These are phyloP conservation scores for Aspergillus neoniger DNA, from an alignment of 2,329 filamentous ascomycete species.

Conservation along the genomic window DNA sequence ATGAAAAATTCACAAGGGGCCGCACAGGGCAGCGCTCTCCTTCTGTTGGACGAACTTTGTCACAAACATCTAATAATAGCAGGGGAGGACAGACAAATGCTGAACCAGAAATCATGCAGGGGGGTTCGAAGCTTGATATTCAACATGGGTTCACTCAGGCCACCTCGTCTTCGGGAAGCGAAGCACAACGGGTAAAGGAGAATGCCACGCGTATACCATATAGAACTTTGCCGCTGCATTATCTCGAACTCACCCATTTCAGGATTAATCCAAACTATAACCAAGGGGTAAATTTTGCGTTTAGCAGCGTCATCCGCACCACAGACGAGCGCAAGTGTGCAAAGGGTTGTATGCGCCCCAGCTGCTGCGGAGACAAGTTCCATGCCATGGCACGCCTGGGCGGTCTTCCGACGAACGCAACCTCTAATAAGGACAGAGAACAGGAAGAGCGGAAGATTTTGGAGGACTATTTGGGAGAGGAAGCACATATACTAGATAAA, in stretches of 20 bases:
- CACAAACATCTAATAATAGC: neutral
- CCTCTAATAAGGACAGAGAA: constrained; percentile 22
- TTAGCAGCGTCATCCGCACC: constrained; percentile 71
- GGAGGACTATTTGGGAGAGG: constrained; percentile 58
- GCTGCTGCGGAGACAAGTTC: constrained; percentile 76
- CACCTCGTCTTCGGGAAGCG: neutral
- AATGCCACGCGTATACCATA: constrained; percentile 48
- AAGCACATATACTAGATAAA: constrained; percentile 34
- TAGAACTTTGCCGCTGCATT: constrained; percentile 58
- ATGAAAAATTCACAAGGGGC: neutral
- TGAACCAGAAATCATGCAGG: neutral
- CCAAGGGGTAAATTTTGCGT: constrained; percentile 71
- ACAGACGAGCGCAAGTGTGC: constrained; percentile 69
- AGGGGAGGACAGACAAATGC: neutral
- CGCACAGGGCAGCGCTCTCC: neutral
- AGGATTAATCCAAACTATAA: constrained; percentile 76
- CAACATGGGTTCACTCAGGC: neutral
- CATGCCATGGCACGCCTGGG: constrained; percentile 60
- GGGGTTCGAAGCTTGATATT: neutral
- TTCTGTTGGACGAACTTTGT: neutral
- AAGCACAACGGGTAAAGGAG: constrained; percentile 10
- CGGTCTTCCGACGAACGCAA: constrained; percentile 32
- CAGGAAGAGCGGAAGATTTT: constrained; percentile 35
- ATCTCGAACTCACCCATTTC: constrained; percentile 71
- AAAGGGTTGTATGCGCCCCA: constrained; percentile 70